These are phyloP conservation scores for Penicillium sp. DNA, from an alignment of 2,329 filamentous ascomycete species.

Conservation along the genomic window DNA sequence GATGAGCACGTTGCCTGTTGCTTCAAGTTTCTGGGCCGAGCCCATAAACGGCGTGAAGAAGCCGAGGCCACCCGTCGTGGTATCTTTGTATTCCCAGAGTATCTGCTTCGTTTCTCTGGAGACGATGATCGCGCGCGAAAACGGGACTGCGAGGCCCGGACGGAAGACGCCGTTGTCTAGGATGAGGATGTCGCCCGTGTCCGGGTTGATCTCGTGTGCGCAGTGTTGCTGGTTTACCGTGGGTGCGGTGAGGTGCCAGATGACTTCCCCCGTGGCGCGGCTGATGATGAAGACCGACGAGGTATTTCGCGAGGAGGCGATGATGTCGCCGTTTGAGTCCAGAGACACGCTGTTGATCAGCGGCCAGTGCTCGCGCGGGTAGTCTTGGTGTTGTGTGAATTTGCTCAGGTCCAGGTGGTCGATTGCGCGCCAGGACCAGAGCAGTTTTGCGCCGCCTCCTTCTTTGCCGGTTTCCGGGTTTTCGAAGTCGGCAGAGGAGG, in stretches of 20 bases:
- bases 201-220: conserved; percentile 45
- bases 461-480: conserved; percentile 5
- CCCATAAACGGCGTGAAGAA: conserved; percentile 57
- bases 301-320: conserved; percentile 49
- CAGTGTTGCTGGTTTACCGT: conserved; percentile 53
- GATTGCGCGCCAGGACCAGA: conserved; percentile 52
- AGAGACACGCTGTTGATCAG: conserved; percentile 52
- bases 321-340: conserved; percentile 46
- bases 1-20: conserved; percentile 48
- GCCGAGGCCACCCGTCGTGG: conserved; percentile 38
- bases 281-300: conserved; percentile 52
- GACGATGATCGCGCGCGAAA: conserved; percentile 50
- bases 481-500: conserved; percentile 30
- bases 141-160: conserved; percentile 46
- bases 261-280: conserved; percentile 44
- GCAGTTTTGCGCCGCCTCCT: conserved; percentile 36
- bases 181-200: conserved; percentile 48
- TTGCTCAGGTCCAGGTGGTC: conserved; percentile 45
- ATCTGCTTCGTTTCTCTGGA: conserved; percentile 45
- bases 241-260: conserved; percentile 49
- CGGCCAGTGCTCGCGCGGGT: conserved; percentile 47
- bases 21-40: conserved; percentile 47
- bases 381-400: conserved; percentile 46
- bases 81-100: conserved; percentile 52
- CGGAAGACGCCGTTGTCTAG: conserved; percentile 55